phyloP scores from a whole-genome alignment of 306 rosid species.

The Phaseolus lunatus region DNA sequence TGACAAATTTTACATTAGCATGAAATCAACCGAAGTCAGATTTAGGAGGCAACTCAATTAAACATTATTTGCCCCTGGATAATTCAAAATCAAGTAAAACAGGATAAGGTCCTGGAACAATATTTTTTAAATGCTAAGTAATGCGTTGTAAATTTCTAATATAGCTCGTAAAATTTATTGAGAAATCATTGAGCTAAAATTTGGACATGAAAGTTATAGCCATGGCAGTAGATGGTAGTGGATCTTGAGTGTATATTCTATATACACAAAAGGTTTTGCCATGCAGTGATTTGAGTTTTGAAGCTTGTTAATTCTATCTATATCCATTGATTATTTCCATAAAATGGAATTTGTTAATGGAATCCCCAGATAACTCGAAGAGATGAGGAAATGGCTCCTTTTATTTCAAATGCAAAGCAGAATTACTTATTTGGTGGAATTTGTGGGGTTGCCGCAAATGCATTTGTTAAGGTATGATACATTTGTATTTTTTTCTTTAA shows the following conservation, averaged over 20 bases:
- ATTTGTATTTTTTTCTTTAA: constrained; percentile 19
- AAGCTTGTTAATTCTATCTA: not conserved
- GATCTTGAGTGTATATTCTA: not conserved
- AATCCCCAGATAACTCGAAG: constrained; percentile 84
- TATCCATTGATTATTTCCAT: not conserved
- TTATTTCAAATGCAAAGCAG: constrained; percentile 75
- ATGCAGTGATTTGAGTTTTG: not conserved
- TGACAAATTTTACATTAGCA: not conserved
- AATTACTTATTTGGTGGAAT: constrained; percentile 98
- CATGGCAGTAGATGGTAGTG: not conserved
- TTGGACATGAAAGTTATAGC: not conserved
- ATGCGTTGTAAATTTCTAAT: not conserved
- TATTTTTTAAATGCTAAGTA: not conserved
- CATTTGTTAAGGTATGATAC: constrained; percentile 72
- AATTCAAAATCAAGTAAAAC: not conserved
- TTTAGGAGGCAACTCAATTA: not conserved
- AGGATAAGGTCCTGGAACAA: not conserved
- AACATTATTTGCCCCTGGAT: constrained; percentile 18
- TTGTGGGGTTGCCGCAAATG: constrained; percentile 84
- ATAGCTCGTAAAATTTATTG: not conserved
- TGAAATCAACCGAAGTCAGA: not conserved
- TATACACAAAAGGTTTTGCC: not conserved
- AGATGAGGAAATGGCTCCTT: constrained; percentile 98
- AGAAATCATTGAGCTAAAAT: not conserved
- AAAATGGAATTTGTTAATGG: constrained; percentile 28